Evolutionary conservation across 805 yeast species (phyloP).

Genomic region (Spathaspora hagerdaliae): DNA sequence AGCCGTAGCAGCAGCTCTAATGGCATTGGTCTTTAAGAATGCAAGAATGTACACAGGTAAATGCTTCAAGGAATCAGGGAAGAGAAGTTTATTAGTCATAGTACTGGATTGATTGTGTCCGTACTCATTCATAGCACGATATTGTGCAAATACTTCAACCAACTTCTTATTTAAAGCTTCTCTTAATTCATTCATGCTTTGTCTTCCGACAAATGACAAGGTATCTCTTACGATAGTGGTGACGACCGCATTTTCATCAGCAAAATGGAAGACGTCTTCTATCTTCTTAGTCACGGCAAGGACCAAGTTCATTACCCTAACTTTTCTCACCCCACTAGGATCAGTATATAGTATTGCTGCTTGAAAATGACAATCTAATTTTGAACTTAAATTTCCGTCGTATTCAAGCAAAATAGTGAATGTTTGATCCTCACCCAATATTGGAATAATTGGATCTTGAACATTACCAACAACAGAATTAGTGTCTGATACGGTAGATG

Average conservation of each 20-base stretch:
- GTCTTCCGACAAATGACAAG: conserved; percentile 37
- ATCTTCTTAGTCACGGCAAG: conserved; percentile 75
- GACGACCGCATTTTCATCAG: conserved; percentile 56
- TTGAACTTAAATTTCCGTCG: conserved; percentile 69
- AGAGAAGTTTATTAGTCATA: conserved; percentile 56
- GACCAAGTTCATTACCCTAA: conserved; percentile 81
- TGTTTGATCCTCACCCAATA: conserved; percentile 57
- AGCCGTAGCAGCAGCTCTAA: conserved; percentile 46
- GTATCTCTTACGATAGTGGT: conserved; percentile 39
- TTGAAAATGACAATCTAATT: conserved; percentile 84
- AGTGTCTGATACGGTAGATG: conserved; percentile 22
- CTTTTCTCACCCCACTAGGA: conserved; percentile 68
- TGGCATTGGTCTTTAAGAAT: conserved; percentile 63
- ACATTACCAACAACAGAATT: conserved; percentile 20
- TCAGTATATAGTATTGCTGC: conserved; percentile 86
- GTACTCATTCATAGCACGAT: conserved; percentile 46
- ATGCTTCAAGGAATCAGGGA: conserved; percentile 77
- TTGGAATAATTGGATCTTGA: conserved; percentile 69
- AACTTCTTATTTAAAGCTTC: conserved; percentile 36
- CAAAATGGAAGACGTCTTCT: conserved; percentile 70
- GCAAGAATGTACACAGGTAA: conserved; percentile 66
- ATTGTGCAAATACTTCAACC: conserved; percentile 45
- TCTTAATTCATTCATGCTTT: conserved; percentile 33
- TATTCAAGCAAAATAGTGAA: conserved; percentile 69
- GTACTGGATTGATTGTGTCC: conserved; percentile 33